Evolutionary conservation across 495 filamentous ascomycete genomes (phyloP), one percentile per base, ranked within the genome.

Genomic region (Venustampulla echinocandica): DNA sequence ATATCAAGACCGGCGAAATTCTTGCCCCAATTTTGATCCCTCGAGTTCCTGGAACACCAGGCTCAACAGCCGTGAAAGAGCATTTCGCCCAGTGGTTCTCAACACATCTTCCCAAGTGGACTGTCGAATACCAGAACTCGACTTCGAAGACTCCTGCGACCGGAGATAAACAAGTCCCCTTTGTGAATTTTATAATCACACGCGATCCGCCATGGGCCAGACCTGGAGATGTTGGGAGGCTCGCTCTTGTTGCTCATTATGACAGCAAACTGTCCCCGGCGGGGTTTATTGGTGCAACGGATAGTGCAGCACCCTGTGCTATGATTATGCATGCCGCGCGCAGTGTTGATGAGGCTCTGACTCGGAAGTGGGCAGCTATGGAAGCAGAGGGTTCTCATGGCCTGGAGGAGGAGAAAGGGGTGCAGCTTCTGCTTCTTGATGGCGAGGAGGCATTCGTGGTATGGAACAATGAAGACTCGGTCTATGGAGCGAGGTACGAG

Each of bases 211-310:
- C 92, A 1, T 87, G 87, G 79, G 67, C 79, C 1, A 54, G 64
- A 3, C 60, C 67, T 1, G 90, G 87, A 1, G 82, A 95, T 45
- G 78, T 89, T 11, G 83, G 81, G 17, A 64, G 88, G 19, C 63
- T 97, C 56, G 89, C 87, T 10, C 71, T 97, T 23, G 93, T 89
- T 18, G 92, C 92, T 35, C 92, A 98, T 67, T 98, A 95, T 66
- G 92, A 98, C 56, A 86, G 79, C 61, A 84, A 92, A 64, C 70
- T 86, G 21, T 68, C 70, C 9, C 93, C 93, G 0, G 63, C 81
- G 49, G 92, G 88, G 0, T 98, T 98, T 62, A 87, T 98, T 42
- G 92, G 92, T 4, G 92, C 89, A 0, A 90, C 81, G 19, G 92
- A 98, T 56, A 94, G 87, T 53, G 92, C 92, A 0, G 92, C 79